Evolutionary conservation across 176 grass and related monocot genomes (phyloP), one percentile per base, ranked within the genome.

Genomic region (Oryza australiensis): DNA sequence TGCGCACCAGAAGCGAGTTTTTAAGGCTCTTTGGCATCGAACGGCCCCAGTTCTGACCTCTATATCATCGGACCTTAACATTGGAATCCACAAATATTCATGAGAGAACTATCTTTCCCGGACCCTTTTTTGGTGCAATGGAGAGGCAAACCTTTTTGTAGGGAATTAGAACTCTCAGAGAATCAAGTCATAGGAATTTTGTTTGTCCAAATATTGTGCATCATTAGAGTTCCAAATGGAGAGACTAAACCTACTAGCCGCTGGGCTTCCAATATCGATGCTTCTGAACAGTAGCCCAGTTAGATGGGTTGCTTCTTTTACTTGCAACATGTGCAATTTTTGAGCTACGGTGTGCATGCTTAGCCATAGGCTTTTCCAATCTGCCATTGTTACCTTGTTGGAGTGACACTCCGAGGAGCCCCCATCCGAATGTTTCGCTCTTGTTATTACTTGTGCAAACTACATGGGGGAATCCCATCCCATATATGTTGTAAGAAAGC

Each of bases 21-120:
- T 98, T 8, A 98, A 98, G 82, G 96, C 96, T 24, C 63, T 95
- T 42, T 95, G 96, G 93, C 96, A 98, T 73, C 86, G 85, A 26
- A 93, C 93, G 0, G 77, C 85, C 48, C 96, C 90, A 64, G 69
- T 91, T 76, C 69, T 98, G 28, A 93, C 93, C 69, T 98, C 96
- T 26, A 98, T 98, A 86, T 98, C 96, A 0, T 98, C 96, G 1
- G 96, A 98, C 80, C 96, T 95, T 37, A 95, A 95, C 73, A 82
- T 99, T 33, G 96, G 89, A 62, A 74, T 99, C 55, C 96, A 99
- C 87, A 99, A 73, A 68, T 82, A 92, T 34, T 87, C 77, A 7
- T 92, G 83, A 87, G 40, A 51, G 23, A 23, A 67, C 2, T 20
- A 10, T 67, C 8, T 11, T 12, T 68, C 79, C 34, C 71, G 40